phyloP scores from a whole-genome alignment of 2,329 filamentous ascomycete species.

The Cytospora leucostoma region DNA sequence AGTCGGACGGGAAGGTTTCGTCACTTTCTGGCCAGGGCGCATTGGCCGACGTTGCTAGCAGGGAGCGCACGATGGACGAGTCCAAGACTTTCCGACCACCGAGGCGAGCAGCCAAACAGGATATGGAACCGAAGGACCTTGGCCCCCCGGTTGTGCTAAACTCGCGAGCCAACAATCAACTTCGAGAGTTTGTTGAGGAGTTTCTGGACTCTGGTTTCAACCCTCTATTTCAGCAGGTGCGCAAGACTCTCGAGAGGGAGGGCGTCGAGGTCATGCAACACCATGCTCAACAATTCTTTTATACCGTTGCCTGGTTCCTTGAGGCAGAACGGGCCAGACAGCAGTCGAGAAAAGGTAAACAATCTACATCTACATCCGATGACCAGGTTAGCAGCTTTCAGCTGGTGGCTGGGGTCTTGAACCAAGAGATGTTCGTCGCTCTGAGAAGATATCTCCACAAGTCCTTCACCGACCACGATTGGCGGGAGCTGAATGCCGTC shows the following conservation, averaged over 20 bases:
- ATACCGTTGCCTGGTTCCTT: conserved; percentile 89
- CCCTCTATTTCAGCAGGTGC: conserved; percentile 79
- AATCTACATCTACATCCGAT: conserved; percentile 45
- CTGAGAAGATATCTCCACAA: conserved; percentile 81
- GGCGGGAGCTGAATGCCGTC: conserved; percentile 81
- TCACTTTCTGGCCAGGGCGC: conserved; percentile 88
- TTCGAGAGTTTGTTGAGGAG: conserved; percentile 84
- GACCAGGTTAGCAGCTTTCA: conserved; percentile 75
- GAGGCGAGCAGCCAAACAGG: conserved; percentile 60
- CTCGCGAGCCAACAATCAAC: conserved; percentile 69
- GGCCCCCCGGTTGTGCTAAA: conserved; percentile 72
- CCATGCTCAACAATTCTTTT: conserved; percentile 86
- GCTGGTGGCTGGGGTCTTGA: conserved; percentile 84
- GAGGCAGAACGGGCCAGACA: conserved; percentile 78
- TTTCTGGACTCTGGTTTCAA: conserved; percentile 97
- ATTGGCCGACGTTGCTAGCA: conserved; percentile 69
- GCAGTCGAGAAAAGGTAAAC: conserved; percentile 56
- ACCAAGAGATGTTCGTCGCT: conserved; percentile 92
- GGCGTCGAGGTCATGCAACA: conserved; percentile 76
- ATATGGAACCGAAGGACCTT: conserved; percentile 71
- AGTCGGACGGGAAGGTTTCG: conserved; percentile 79
- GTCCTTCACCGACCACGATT: conserved; percentile 78
- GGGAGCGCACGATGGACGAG: conserved; percentile 85
- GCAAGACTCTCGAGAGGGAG: conserved; percentile 88
- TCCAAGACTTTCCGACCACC: conserved; percentile 90